Base-by-base conservation (phyloP, 805 yeast genomes). In the Scheffersomyces coipomensis region DNA sequence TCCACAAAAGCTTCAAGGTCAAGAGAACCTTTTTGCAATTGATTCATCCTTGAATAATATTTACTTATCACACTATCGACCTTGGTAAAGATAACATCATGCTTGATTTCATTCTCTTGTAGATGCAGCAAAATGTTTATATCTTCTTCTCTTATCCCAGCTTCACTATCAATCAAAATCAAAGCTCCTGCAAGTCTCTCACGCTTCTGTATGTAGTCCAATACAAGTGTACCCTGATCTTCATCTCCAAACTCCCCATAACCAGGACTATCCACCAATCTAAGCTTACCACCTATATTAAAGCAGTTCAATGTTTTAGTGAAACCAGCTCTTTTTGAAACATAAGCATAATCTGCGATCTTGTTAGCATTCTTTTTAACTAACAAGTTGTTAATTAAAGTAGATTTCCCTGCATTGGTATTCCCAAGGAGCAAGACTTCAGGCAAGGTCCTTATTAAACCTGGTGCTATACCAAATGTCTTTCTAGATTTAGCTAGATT, bases 201-300 rank as follows among this genome's bases (percentile, higher is more conserved):
- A 35, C 93, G 64, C 17, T 73, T 64, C 19, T 64, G 61, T 6
- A 90, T 58, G 52, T 88, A 89, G 25, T 79, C 77, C 51, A 79
- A 53, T 1, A 85, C 84, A 21, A 81, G 71, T 29, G 75, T 64
- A 2, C 97, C 97, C 55, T 90, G 96, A 47, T 68, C 62, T 7
- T 52, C 54, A 12, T 72, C 73, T 13, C 95, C 89, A 44, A 73
- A 78, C 29, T 63, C 73, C 2, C 98, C 98, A 57, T 90, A 90
- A 0, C 98, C 98, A 1, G 98, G 98, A 18, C 88, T 76, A 55
- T 90, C 98, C 2, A 88, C 77, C 3, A 90, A 51, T 44, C 88
- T 67, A 32, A 90, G 66, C 39, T 73, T 66, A 35, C 77, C 76
- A 3, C 85, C 85, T 10, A 85, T 61, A 42, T 80, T 84, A 62